Percentiles rank a stretch among this genome's conserved stretches.
Conservation (phyloP, 1,284 basidiomycete genomes). For the Cutaneotrichosporon sp. region DNA sequence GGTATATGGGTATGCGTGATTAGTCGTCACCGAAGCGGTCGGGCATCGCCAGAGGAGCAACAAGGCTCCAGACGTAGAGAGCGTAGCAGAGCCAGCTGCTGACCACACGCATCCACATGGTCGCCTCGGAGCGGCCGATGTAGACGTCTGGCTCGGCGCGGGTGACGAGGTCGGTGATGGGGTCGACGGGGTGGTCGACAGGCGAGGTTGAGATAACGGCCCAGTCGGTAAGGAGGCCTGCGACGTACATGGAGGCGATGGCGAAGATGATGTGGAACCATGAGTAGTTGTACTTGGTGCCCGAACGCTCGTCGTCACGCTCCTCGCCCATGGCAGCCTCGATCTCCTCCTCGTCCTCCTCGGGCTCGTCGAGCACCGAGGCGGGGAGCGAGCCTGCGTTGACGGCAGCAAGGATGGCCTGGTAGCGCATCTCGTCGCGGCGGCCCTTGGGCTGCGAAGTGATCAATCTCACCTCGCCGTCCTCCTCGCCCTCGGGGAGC, state of each 20-base stretch:
- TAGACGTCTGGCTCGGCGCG: conserved; percentile 66
- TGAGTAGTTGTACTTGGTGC: conserved; percentile 98
- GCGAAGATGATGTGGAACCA: conserved; percentile 99
- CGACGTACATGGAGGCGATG: conserved; percentile 96
- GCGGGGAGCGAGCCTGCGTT: conserved; percentile 96
- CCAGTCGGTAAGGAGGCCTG: conserved; percentile 99
- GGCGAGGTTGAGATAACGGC: conserved; percentile 55
- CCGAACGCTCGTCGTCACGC: conserved; percentile 88
- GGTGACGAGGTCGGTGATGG: conserved; percentile 14
- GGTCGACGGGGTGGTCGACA: conserved; percentile 38
- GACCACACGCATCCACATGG: conserved; percentile 99
- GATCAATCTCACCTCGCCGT: conserved; percentile 65
- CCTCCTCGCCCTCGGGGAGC: conserved; percentile 56
- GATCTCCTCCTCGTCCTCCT: conserved; percentile 73
- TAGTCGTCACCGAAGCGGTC: conserved; percentile 57
- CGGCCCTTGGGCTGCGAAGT: conserved; percentile 77
- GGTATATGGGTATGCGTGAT: background rate
- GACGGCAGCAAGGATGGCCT: conserved; percentile 91
- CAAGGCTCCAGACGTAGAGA: conserved; percentile 84
- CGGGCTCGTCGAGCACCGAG: conserved; percentile 79
- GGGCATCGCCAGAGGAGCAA: conserved; percentile 86
- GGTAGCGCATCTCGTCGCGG: conserved; percentile 87
- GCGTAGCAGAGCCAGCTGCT: conserved; percentile 92
- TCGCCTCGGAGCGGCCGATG: conserved; percentile 91
- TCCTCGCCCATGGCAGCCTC: conserved; percentile 68